Evolutionary conservation across 1,284 basidiomycete genomes (phyloP), one percentile per base, ranked within the genome.

Genomic region (Irpex sp.): DNA sequence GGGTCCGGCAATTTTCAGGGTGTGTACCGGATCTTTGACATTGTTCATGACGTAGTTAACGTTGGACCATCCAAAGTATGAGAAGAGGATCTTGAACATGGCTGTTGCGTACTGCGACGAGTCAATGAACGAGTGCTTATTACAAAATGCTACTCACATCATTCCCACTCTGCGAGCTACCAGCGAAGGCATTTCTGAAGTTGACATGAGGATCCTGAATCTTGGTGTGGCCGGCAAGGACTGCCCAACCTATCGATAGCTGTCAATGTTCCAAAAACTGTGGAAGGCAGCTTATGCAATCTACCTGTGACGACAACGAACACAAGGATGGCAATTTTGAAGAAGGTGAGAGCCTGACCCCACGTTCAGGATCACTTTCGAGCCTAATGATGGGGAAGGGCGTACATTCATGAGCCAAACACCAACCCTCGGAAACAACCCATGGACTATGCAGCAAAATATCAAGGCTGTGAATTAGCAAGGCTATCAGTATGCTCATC

Each of bases 1-100:
- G 3, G 88, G 86, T 7, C 83, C 86, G 0, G 87, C 88, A 10
- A 80, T 76, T 70, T 85, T 88, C 68, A 90, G 81, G 0, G 88
- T 90, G 45, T 79, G 78, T 3, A 88, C 78, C 7, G 88, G 88
- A 67, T 90, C 77, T 47, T 78, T 79, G 19, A 88, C 78, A 69
- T 90, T 87, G 28, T 87, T 88, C 18, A 90, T 72, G 1, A 73
- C 70, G 63, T 73, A 73, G 61, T 73, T 73, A 18, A 73, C 66
- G 60, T 68, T 71, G 53, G 70, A 67, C 71, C 71, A 73, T n/a
- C 71, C 71, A 0, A 76, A 64, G 65, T 86, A 88, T 1, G 82
- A 72, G 62, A 77, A 77, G 18, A 86, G 70, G 16, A 86, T 82
- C 63, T 85, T 85, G 76, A 83, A 82, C 2, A 74, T 83, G 4